These are phyloP conservation scores for Phytopythium kandeliae DNA, from an alignment of 352 stramenopile species.

Conservation along the genomic window DNA sequence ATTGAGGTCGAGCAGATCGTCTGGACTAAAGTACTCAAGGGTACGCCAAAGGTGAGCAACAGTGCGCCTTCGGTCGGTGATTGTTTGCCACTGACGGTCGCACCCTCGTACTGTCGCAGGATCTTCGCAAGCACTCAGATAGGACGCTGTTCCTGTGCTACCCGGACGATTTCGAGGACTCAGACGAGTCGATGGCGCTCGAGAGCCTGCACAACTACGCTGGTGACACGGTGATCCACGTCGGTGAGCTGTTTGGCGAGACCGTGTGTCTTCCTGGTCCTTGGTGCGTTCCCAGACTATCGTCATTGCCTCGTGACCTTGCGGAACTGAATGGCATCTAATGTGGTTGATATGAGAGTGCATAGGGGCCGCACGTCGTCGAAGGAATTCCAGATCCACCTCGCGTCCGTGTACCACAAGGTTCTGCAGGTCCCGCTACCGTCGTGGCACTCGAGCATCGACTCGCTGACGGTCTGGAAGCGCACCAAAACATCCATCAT, in stretches of 20 bases:
- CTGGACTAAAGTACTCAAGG: slow-evolving; percentile 74
- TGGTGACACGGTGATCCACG: slow-evolving; percentile 91
- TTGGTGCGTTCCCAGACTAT: slow-evolving; percentile 38
- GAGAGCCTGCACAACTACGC: slow-evolving; percentile 87
- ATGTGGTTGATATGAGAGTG: slow-evolving; percentile 4
- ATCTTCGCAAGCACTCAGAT: slow-evolving; percentile 67
- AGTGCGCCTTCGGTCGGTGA: too few species aligned
- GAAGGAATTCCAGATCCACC: slow-evolving; percentile 88
- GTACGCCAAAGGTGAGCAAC: slow-evolving; percentile 58
- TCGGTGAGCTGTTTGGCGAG: slow-evolving; percentile 91
- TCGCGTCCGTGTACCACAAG: slow-evolving; percentile 92
- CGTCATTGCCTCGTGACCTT: too few species aligned
- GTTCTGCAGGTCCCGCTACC: slow-evolving; percentile 86
- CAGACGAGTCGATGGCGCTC: slow-evolving; percentile 85
- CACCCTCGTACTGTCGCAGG: slow-evolving; percentile 14
- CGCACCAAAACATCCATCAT: slow-evolving; percentile 89
- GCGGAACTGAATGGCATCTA: too few species aligned
- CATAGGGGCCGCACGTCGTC: slow-evolving; percentile 87
- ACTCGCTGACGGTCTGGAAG: slow-evolving; percentile 94
- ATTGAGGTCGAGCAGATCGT: slow-evolving; percentile 82
- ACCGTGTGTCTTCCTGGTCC: slow-evolving; percentile 84
- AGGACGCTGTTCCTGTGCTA: slow-evolving; percentile 92
- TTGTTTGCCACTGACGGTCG: background rate
- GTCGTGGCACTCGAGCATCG: slow-evolving; percentile 92
- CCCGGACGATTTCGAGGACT: slow-evolving; percentile 89